Evolutionary conservation across 768 basidiomycete genomes (phyloP).

Genomic region (Auricularia sp.): DNA sequence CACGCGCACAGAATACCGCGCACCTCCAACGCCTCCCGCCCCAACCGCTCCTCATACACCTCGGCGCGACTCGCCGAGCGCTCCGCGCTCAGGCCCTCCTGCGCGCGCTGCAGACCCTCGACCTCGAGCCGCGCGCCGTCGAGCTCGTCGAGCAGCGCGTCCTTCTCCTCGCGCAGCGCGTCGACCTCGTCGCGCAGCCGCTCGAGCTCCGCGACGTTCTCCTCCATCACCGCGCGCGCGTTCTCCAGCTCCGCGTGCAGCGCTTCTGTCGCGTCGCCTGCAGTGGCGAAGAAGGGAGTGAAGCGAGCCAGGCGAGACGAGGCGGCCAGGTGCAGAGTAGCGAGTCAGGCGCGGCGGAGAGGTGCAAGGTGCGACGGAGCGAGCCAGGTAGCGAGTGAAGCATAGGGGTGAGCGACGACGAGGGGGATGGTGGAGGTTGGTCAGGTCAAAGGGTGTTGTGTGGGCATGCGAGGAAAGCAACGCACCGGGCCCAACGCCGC

Average conservation of each 20-base stretch:
- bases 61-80: slow-evolving; percentile 65
- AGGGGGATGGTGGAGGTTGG: not conserved
- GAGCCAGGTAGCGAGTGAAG: too few species aligned
- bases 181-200: slow-evolving; percentile 61
- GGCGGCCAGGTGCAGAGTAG: too few species aligned
- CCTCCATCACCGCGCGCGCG: slow-evolving; percentile 57
- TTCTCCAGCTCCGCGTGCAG: slow-evolving; percentile 62
- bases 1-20: not conserved
- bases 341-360: too few species aligned
- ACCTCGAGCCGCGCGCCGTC: slow-evolving; percentile 54
- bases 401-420: not conserved
- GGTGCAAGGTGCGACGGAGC: too few species aligned
- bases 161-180: slow-evolving; percentile 48
- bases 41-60: slow-evolving; percentile 60
- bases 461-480: not conserved
- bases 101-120: slow-evolving; percentile 52
- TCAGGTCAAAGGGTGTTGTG: too few species aligned
- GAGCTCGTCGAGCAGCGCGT: slow-evolving; percentile 55
- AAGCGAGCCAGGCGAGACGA: not conserved
- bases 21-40: slow-evolving; percentile 60
- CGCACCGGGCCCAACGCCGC: slow-evolving; percentile 6
- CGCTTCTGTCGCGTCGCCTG: slow-evolving; percentile 43
- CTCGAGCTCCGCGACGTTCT: slow-evolving; percentile 78
- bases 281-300: slow-evolving; percentile 11
- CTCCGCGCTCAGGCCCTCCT: slow-evolving; percentile 54